phyloP scores from a whole-genome alignment of 108 stramenopile genomes.

The Cyclotella choctawhatcheeana region DNA sequence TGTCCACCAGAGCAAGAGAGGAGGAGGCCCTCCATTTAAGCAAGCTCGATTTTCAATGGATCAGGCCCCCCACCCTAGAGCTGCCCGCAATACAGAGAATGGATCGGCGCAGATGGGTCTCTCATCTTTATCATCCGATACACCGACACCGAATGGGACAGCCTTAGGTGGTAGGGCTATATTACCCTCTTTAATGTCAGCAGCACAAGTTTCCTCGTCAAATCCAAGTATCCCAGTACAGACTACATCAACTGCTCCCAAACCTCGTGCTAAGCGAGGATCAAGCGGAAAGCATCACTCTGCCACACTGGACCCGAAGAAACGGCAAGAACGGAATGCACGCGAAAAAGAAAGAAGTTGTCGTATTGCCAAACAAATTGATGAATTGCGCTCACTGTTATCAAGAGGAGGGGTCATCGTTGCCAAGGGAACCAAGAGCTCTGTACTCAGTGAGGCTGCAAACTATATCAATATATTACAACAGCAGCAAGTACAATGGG shows the following conservation, averaged over 20 bases:
- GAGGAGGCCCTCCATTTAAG: conserved; percentile 29
- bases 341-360: conserved; percentile 90
- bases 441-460: conserved; percentile 86
- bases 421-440: conserved; percentile 89
- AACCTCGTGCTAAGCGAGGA: neutral
- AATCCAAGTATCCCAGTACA: neutral
- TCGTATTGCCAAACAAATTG: conserved; percentile 85
- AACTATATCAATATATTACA: conserved; percentile 89
- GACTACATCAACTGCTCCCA: neutral
- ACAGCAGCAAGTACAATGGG: conserved; percentile 84
- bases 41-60: conserved; percentile 42
- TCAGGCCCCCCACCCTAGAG: conserved; percentile 12
- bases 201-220: neutral
- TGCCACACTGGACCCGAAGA: conserved; percentile 48
- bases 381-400: conserved; percentile 74
- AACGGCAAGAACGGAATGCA: conserved; percentile 86
- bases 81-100: conserved; percentile 11
- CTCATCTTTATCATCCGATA: conserved; percentile 27
- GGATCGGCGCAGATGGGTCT: conserved; percentile 32
- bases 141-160: conserved; percentile 3
- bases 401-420: conserved; percentile 88
- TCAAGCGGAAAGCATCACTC: conserved; percentile 25
- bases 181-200: neutral
- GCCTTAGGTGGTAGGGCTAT: neutral
- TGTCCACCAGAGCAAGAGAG: neutral